Evolutionary conservation across 2,329 filamentous ascomycete genomes (phyloP).

Genomic region (Exserohilum turcica): DNA sequence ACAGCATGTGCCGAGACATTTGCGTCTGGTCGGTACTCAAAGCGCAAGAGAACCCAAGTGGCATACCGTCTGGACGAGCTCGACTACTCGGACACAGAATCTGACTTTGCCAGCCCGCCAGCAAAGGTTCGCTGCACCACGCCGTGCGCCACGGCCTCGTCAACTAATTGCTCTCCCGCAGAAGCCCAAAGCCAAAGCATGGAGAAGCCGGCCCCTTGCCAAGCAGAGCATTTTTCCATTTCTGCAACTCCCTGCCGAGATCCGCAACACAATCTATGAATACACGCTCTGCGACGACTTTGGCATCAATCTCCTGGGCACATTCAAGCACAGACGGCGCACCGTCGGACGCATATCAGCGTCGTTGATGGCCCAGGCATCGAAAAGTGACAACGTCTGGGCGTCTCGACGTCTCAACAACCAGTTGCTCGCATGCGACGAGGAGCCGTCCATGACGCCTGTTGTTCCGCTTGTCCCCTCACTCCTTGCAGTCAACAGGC

Average conservation of each 20-base stretch:
- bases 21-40: constrained; percentile 35
- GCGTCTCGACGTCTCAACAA: too few species aligned
- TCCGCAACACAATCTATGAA: constrained; percentile 43
- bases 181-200: constrained; percentile 28
- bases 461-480: constrained; percentile 24
- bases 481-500: constrained; percentile 37
- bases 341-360: constrained; percentile 29
- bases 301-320: constrained; percentile 33
- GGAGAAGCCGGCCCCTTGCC: constrained; percentile 26
- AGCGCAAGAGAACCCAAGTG: constrained; percentile 43
- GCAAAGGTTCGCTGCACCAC: constrained; percentile 32
- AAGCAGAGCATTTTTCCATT: constrained; percentile 44
- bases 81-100: constrained; percentile 27
- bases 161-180: constrained; percentile 11
- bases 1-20: constrained; percentile 14
- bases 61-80: constrained; percentile 36
- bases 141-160: not conserved
- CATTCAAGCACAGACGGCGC: constrained; percentile 36
- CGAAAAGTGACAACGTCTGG: not conserved
- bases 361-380: not conserved
- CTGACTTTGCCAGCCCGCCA: constrained; percentile 22
- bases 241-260: constrained; percentile 41
- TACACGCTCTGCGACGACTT: constrained; percentile 33
- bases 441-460: not conserved
- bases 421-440: not conserved